phyloP scores from a whole-genome alignment of 148 eudicot species.

The Amaranthus cruentus region DNA sequence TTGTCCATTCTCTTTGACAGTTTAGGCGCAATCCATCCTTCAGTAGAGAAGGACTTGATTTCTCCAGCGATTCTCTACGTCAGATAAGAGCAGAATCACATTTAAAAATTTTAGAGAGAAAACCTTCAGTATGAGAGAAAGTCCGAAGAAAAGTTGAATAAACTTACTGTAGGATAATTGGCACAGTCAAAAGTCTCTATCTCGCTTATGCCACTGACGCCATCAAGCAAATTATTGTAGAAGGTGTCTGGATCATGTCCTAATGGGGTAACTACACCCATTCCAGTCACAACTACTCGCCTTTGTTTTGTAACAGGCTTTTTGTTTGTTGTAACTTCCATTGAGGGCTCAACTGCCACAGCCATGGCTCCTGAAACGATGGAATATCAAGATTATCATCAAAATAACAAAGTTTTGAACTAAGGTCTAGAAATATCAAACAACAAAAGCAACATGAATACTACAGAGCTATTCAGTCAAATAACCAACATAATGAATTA shows the following conservation, averaged over 20 bases:
- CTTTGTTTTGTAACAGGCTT: conserved; percentile 54
- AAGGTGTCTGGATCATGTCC: conserved; percentile 75
- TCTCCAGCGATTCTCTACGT: conserved; percentile 93
- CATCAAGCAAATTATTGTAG: conserved; percentile 86
- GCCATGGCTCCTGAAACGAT: conserved; percentile 57
- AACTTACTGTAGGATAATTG: conserved; percentile 64
- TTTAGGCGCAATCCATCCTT: conserved; percentile 88
- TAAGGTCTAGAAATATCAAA: background rate
- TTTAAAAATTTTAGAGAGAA: background rate
- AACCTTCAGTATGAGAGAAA: background rate
- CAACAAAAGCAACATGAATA: background rate
- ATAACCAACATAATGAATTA: background rate
- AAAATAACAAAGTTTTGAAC: background rate
- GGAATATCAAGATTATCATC: conserved; percentile 6
- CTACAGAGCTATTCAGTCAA: background rate
- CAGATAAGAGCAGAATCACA: conserved; percentile 9
- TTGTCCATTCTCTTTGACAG: conserved; percentile 85
- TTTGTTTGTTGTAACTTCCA: conserved; percentile 43
- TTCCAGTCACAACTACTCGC: conserved; percentile 90
- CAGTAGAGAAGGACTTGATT: conserved; percentile 81
- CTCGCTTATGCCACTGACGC: conserved; percentile 85
- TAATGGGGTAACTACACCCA: conserved; percentile 84
- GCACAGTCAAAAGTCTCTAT: conserved; percentile 86
- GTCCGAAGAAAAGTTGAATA: background rate
- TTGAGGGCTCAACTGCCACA: conserved; percentile 57